phyloP scores from a whole-genome alignment of 2,329 filamentous ascomycete species.

The Leptographium galeiforme region DNA sequence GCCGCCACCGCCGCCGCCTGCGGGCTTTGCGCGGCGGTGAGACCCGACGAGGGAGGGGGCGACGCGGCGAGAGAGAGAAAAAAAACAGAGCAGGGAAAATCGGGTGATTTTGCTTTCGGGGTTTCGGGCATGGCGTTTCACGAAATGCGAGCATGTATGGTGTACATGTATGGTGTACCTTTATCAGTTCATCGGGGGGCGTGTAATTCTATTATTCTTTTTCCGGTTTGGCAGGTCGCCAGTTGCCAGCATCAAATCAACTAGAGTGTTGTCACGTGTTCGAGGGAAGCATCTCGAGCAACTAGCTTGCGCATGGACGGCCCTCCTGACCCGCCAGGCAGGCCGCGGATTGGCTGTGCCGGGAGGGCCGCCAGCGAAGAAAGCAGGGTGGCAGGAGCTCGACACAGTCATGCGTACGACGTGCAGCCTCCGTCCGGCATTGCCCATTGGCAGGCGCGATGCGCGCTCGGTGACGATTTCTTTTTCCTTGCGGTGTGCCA shows the following conservation, averaged over 20 bases:
- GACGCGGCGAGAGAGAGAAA: background rate
- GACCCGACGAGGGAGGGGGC: background rate
- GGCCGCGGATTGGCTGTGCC: too few relatives aligned
- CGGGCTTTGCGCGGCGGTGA: conserved; percentile 16
- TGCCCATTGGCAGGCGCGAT: too few relatives aligned
- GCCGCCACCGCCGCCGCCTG: conserved; percentile 12
- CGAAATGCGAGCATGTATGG: background rate
- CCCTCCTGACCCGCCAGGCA: too few relatives aligned
- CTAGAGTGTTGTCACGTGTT: too few relatives aligned
- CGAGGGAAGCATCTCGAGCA: too few relatives aligned
- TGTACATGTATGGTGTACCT: background rate
- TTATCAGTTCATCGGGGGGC: background rate
- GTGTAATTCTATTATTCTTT: background rate
- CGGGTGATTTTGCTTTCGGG: background rate
- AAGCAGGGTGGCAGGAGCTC: too few relatives aligned
- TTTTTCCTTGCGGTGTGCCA: background rate
- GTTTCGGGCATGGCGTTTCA: background rate
- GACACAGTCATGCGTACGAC: too few relatives aligned
- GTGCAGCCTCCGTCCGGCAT: too few relatives aligned
- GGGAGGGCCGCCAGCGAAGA: too few relatives aligned
- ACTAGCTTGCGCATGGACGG: too few relatives aligned
- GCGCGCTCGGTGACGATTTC: too few relatives aligned
- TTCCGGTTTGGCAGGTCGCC: background rate
- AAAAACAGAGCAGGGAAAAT: background rate
- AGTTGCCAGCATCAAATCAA: too few relatives aligned